Conservation (phyloP, 495 filamentous ascomycete genomes). For the Arthonia radiata region DNA sequence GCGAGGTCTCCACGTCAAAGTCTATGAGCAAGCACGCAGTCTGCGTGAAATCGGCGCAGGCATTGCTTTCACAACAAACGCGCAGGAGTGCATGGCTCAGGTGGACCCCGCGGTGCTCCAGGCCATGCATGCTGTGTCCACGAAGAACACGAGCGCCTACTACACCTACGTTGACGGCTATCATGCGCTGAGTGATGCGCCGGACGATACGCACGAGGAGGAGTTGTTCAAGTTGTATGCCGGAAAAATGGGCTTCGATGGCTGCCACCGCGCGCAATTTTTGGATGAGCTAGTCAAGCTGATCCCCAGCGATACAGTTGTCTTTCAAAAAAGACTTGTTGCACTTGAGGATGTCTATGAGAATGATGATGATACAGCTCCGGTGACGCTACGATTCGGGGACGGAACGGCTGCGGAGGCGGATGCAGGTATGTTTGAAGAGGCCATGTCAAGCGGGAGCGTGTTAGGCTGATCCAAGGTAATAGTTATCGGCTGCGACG, state of each 20-base stretch:
- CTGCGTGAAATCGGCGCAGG: slow-evolving; percentile 26
- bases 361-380: slow-evolving; percentile 10
- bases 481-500: slow-evolving; percentile 34
- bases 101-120: slow-evolving; percentile 3
- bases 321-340: slow-evolving; percentile 17
- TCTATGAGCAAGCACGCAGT: slow-evolving; percentile 26
- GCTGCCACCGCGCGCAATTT: slow-evolving; percentile 30
- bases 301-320: slow-evolving; percentile 21
- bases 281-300: slow-evolving; percentile 31
- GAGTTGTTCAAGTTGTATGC: slow-evolving; percentile 11
- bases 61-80: slow-evolving; percentile 18
- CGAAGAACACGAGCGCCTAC: slow-evolving; percentile 6
- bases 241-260: slow-evolving; percentile 10
- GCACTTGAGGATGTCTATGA: slow-evolving; percentile 4
- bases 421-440: slow-evolving; percentile 17
- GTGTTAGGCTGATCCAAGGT: slow-evolving; percentile 1
- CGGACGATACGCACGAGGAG: slow-evolving; percentile 4
- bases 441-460: slow-evolving; percentile 1
- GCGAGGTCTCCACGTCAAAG: slow-evolving; percentile 17
- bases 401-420: slow-evolving; percentile 29
- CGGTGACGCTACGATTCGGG: slow-evolving; percentile 21
- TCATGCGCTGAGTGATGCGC: slow-evolving; percentile 2
- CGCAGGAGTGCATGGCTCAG: slow-evolving; percentile 10
- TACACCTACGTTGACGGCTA: slow-evolving; percentile 17
- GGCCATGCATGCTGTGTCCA: slow-evolving; percentile 1